Evolutionary conservation across 768 basidiomycete genomes (phyloP).

Genomic region (Mycena venus): DNA sequence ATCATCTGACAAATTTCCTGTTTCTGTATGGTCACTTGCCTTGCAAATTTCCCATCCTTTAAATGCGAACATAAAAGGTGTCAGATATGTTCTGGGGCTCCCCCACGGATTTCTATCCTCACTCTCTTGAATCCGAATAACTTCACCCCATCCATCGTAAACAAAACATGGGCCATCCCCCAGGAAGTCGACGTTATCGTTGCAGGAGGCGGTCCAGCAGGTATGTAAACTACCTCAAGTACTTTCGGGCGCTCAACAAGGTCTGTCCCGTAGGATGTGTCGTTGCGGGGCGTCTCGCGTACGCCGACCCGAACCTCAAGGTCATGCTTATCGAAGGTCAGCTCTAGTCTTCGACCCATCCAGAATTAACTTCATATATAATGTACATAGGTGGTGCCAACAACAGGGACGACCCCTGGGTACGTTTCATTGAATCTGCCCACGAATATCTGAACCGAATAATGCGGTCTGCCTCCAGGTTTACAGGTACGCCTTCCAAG

Average conservation of each 20-base stretch:
- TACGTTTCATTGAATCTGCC: neutral
- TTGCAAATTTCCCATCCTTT: slow-evolving; percentile 23
- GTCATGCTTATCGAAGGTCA: slow-evolving; percentile 83
- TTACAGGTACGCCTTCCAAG: slow-evolving; percentile 62
- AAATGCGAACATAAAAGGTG: slow-evolving; percentile 22
- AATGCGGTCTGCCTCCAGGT: slow-evolving; percentile 47
- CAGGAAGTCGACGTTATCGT: slow-evolving; percentile 83
- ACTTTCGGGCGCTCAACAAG: neutral
- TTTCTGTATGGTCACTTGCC: slow-evolving; percentile 28
- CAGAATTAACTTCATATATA: neutral
- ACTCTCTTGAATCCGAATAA: slow-evolving; percentile 7
- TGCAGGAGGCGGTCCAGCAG: slow-evolving; percentile 77
- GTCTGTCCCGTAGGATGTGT: slow-evolving; percentile 63
- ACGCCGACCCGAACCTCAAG: slow-evolving; percentile 79
- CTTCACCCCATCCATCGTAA: neutral
- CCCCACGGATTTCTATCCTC: slow-evolving; percentile 21
- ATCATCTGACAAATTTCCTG: slow-evolving; percentile 32
- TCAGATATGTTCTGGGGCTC: neutral
- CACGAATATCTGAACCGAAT: neutral
- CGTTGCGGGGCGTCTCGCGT: slow-evolving; percentile 77
- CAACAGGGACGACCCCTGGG: slow-evolving; percentile 83
- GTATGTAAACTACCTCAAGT: slow-evolving; percentile 38
- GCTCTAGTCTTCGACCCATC: neutral
- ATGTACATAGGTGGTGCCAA: slow-evolving; percentile 72
- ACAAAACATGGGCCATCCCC: slow-evolving; percentile 63